Conservation (phyloP, 805 yeast genomes). For the Metschnikowia continentalis region DNA sequence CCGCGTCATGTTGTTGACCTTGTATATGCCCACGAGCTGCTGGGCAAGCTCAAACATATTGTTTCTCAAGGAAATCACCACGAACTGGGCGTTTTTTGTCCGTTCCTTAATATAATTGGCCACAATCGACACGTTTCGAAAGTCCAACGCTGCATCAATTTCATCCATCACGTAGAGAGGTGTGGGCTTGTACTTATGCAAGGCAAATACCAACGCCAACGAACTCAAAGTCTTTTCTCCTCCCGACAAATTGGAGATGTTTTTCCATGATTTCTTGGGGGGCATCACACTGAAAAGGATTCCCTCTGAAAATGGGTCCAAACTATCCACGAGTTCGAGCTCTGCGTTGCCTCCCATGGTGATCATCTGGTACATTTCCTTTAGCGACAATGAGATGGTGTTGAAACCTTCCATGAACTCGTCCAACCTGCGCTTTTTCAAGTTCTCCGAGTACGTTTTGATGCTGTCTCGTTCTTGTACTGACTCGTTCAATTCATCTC, state of each 20-base stretch:
- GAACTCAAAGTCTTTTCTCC: conserved; percentile 97
- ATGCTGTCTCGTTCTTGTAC: conserved; percentile 61
- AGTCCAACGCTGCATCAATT: conserved; percentile 97
- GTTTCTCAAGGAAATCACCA: conserved; percentile 91
- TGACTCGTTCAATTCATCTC: conserved; percentile 63
- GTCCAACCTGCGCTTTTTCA: conserved; percentile 68
- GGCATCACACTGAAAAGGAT: conserved; percentile 98
- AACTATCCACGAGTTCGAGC: conserved; percentile 86
- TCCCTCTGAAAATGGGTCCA: conserved; percentile 98
- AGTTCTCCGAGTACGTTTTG: conserved; percentile 58
- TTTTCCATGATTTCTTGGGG: conserved; percentile 96
- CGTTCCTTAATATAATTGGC: conserved; percentile 95
- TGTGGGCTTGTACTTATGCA: conserved; percentile 94
- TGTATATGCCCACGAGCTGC: conserved; percentile 92
- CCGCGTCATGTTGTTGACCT: conserved; percentile 84
- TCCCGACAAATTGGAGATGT: conserved; percentile 90
- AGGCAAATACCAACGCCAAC: conserved; percentile 90
- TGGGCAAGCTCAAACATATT: conserved; percentile 97
- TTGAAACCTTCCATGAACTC: conserved; percentile 94
- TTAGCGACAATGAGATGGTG: conserved; percentile 78
- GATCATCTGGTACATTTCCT: conserved; percentile 97
- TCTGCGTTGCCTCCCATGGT: conserved; percentile 99
- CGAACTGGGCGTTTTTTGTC: conserved; percentile 93
- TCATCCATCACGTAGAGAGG: conserved; percentile 99
- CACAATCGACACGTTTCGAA: conserved; percentile 93